phyloP scores from a whole-genome alignment of 1,139 yeast species.

The Protomyces arabidopsidicola region DNA sequence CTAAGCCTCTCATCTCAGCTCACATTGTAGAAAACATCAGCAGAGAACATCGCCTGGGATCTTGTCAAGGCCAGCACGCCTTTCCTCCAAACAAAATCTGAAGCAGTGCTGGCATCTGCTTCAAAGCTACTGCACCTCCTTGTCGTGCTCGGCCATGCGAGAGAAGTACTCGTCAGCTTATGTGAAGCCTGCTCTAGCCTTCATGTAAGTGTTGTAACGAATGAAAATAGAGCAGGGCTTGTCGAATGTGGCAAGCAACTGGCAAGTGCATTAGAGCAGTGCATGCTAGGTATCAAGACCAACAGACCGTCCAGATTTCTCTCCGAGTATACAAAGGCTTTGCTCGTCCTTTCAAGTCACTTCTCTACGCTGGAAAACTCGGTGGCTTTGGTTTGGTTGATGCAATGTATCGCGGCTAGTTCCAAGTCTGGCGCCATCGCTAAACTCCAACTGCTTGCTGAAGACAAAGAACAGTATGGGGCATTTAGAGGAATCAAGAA shows the following conservation, averaged over 20 bases:
- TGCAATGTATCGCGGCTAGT: neutral
- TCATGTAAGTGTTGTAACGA: neutral
- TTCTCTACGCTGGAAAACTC: neutral
- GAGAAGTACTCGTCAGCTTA: constrained; percentile 11
- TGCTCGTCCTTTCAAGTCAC: neutral
- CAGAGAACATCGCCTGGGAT: constrained; percentile 18
- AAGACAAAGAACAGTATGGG: neutral
- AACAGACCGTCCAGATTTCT: constrained; percentile 14
- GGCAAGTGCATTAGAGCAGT: neutral
- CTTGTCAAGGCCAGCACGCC: constrained; percentile 1
- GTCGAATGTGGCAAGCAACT: neutral
- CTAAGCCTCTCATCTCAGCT: neutral
- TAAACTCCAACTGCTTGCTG: neutral
- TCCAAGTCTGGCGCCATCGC: neutral
- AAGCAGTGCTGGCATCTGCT: neutral
- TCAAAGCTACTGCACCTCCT: neutral
- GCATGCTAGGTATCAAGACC: neutral
- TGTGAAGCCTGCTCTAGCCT: neutral
- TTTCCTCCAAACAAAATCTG: neutral
- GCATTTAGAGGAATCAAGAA: neutral
- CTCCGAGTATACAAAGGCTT: constrained; percentile 9
- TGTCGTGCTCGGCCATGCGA: neutral
- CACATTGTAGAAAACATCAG: neutral
- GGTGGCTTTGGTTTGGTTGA: neutral
- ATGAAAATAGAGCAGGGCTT: neutral